Evolutionary conservation across 192 early-diverging fungal species (phyloP).

Genomic region (Entomortierella beljakovae): DNA sequence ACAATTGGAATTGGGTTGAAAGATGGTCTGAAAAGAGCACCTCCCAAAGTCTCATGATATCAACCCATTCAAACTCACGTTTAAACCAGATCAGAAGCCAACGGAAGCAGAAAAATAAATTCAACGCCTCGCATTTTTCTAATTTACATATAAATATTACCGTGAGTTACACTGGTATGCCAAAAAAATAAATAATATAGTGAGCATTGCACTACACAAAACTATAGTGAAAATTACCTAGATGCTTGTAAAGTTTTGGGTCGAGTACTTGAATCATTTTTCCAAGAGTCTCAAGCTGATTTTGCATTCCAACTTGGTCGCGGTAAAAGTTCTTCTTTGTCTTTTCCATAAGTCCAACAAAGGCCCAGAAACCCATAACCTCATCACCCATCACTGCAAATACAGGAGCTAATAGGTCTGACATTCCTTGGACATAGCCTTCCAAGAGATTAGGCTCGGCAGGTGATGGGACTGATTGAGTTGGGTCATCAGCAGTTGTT

Average conservation of each 20-base stretch:
- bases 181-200: neutral
- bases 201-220: neutral
- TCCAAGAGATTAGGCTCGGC: constrained; percentile 42
- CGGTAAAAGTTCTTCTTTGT: constrained; percentile 92
- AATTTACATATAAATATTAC: neutral
- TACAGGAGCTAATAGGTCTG: constrained; percentile 91
- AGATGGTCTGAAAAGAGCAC: constrained; percentile 81
- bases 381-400: constrained; percentile 92
- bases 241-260: constrained; percentile 83
- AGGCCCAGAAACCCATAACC: constrained; percentile 93
- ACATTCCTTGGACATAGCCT: constrained; percentile 99
- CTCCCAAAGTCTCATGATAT: constrained; percentile 91
- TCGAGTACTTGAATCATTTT: constrained; percentile 90
- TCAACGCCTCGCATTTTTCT: constrained; percentile 83
- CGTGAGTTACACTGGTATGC: neutral
- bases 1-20: constrained; percentile 87
- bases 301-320: constrained; percentile 96
- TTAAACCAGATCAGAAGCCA: constrained; percentile 99
- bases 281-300: constrained; percentile 84
- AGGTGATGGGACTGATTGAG: neutral
- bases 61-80: constrained; percentile 92
- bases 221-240: constrained; percentile 59
- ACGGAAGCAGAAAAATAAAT: constrained; percentile 98
- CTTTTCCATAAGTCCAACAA: constrained; percentile 89
- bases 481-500: neutral